These are phyloP conservation scores for Andrographis paniculata DNA, from an alignment of 305 asterid species.

Conservation along the genomic window DNA sequence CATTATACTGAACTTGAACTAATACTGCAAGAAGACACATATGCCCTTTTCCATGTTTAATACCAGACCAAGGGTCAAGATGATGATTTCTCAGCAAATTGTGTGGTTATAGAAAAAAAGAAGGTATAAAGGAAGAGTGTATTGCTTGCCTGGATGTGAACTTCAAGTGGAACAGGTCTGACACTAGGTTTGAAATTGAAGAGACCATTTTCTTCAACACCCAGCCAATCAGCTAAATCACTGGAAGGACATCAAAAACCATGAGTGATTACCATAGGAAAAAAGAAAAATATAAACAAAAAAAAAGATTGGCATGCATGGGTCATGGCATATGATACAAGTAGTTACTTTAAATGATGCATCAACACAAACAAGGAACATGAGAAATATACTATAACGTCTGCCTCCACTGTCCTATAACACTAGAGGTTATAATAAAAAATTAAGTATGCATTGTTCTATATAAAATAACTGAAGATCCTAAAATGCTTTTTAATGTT, in stretches of 20 bases:
- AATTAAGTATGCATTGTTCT: background rate
- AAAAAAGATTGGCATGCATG: constrained; percentile 3
- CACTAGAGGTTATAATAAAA: too few relatives aligned
- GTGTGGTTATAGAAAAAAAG: constrained; percentile 13
- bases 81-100: constrained; percentile 6
- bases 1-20: constrained; percentile 1
- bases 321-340: constrained; percentile 1
- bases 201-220: constrained; percentile 88
- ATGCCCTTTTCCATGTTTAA: constrained; percentile 4
- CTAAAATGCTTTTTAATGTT: too few relatives aligned
- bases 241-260: constrained; percentile 33
- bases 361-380: background rate
- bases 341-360: constrained; percentile 4
- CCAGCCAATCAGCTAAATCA: constrained; percentile 98
- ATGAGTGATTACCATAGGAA: background rate
- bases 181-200: constrained; percentile 99
- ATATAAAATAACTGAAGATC: background rate
- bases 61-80: constrained; percentile 2
- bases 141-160: constrained; percentile 92
- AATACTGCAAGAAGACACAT: background rate
- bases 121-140: constrained; percentile 13
- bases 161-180: constrained; percentile 99
- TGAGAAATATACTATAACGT: background rate
- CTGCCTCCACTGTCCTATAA: too few relatives aligned
- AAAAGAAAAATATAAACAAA: background rate